Percentiles rank a stretch among this genome's conserved stretches.
phyloP scores from a whole-genome alignment of 2,329 filamentous ascomycete genomes.

The Sclerotinia minor region DNA sequence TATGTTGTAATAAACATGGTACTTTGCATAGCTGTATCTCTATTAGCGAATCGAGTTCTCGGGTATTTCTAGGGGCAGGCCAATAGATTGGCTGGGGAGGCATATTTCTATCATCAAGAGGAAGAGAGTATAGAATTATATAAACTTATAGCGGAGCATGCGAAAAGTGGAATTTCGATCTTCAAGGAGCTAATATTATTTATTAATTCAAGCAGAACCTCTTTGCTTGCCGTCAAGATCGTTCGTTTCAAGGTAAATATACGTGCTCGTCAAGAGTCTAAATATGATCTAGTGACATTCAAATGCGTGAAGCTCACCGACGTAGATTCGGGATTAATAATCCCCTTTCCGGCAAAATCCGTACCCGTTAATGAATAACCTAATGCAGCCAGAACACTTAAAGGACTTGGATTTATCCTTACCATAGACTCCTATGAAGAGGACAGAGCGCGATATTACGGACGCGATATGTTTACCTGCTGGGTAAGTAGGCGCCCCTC shows the following conservation, averaged over 20 bases:
- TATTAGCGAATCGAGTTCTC: neutral
- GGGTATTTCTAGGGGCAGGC: neutral
- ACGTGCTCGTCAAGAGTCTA: neutral
- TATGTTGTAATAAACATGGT: neutral
- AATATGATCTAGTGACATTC: neutral
- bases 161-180: too few relatives aligned
- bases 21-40: neutral
- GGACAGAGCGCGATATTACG: neutral
- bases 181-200: neutral
- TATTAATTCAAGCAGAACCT: neutral
- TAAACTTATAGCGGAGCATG: neutral
- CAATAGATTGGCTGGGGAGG: neutral
- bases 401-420: neutral
- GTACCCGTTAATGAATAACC: slow-evolving; percentile 7
- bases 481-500: neutral
- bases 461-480: neutral
- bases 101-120: neutral
- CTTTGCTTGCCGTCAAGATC: neutral
- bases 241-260: neutral
- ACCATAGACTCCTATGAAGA: neutral
- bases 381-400: neutral
- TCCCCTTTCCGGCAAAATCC: neutral
- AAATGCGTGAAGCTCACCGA: neutral
- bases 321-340: neutral
- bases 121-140: neutral